Evolutionary conservation across 1,284 basidiomycete species (phyloP).

Genomic region (Moesziomyces aphidis): DNA sequence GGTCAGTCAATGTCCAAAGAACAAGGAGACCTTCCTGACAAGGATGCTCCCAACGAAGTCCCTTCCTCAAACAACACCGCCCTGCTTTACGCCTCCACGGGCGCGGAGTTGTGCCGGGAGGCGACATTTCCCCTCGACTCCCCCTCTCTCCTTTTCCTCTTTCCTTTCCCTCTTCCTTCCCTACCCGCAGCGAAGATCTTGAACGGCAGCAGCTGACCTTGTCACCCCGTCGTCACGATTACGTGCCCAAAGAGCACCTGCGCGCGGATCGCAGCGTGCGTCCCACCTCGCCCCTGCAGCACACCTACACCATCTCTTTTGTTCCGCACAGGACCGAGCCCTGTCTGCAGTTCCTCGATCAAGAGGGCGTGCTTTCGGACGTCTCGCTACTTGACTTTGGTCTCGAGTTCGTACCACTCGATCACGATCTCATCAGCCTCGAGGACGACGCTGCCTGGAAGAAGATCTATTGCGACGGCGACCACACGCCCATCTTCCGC

Average conservation of each 20-base stretch:
- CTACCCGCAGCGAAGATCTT: neutral
- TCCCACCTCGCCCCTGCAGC: constrained; percentile 69
- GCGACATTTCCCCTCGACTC: constrained; percentile 28
- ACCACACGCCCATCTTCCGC: constrained; percentile 89
- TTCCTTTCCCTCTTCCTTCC: constrained; percentile 1
- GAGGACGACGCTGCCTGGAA: constrained; percentile 58
- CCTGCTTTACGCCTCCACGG: constrained; percentile 43
- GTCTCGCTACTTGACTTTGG: constrained; percentile 75
- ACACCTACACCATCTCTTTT: constrained; percentile 88
- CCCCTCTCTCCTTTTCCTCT: neutral
- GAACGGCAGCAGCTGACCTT: constrained; percentile 4
- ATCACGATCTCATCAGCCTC: constrained; percentile 75
- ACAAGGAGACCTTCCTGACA: constrained; percentile 54
- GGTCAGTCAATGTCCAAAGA: constrained; percentile 63
- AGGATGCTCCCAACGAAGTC: constrained; percentile 54
- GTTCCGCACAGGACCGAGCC: constrained; percentile 89
- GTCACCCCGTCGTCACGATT: neutral
- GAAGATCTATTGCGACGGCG: constrained; percentile 78
- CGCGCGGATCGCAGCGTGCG: constrained; percentile 64
- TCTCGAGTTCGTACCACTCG: constrained; percentile 91
- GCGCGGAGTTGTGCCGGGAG: constrained; percentile 51
- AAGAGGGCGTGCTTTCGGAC: constrained; percentile 33
- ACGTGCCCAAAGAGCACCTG: constrained; percentile 79
- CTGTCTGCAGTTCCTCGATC: constrained; percentile 68
- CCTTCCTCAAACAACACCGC: constrained; percentile 52